These are phyloP conservation scores for Macrolepiota dolichaula DNA, from an alignment of 768 basidiomycete species.

Conservation along the genomic window DNA sequence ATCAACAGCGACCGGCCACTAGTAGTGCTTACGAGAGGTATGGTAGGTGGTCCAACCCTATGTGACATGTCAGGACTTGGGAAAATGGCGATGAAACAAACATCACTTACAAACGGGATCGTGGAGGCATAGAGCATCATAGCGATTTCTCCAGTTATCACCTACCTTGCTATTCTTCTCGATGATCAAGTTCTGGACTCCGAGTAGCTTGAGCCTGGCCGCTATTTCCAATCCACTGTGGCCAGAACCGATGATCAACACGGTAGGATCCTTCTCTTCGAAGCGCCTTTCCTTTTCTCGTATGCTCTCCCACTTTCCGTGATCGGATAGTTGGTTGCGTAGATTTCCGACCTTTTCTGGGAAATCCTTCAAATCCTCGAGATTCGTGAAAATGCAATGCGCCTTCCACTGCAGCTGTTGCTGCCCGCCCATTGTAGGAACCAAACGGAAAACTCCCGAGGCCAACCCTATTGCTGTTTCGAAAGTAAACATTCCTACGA, in stretches of 20 bases:
- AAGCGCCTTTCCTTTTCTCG: constrained; percentile 38
- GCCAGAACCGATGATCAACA: constrained; percentile 55
- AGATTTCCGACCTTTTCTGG: constrained; percentile 40
- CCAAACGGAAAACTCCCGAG: constrained; percentile 42
- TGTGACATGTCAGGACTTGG: background rate
- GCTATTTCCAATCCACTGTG: constrained; percentile 62
- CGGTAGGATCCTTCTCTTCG: constrained; percentile 42
- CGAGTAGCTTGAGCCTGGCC: constrained; percentile 55
- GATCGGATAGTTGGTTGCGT: constrained; percentile 34
- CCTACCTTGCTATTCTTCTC: constrained; percentile 55
- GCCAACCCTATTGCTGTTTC: constrained; percentile 37
- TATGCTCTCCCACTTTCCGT: constrained; percentile 46
- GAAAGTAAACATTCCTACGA: constrained; percentile 46
- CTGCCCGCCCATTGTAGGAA: constrained; percentile 24
- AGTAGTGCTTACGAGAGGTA: constrained; percentile 47
- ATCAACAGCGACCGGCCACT: background rate
- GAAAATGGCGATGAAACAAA: constrained; percentile 12
- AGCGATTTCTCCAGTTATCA: constrained; percentile 61
- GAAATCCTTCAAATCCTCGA: constrained; percentile 42
- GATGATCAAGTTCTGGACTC: constrained; percentile 49
- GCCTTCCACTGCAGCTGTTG: constrained; percentile 43
- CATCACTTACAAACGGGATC: constrained; percentile 42
- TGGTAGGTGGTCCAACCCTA: constrained; percentile 35
- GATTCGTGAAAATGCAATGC: constrained; percentile 46
- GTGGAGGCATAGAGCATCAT: constrained; percentile 55